phyloP scores from a whole-genome alignment of 495 filamentous ascomycete species.

The Neurospora terricola region DNA sequence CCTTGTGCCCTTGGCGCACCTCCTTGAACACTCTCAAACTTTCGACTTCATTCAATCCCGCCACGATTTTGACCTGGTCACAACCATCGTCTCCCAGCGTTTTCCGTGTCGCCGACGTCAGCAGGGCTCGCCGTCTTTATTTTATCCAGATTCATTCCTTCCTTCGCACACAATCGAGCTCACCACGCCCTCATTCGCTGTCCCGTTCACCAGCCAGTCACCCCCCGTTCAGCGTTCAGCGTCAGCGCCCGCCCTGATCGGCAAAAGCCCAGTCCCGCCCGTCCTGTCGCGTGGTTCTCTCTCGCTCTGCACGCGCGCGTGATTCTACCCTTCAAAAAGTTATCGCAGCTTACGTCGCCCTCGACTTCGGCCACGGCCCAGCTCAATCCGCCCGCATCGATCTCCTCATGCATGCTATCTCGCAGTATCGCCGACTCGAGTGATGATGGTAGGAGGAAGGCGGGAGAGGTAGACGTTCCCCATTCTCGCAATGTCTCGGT shows the following conservation, averaged over 20 bases:
- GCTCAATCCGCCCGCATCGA: slow-evolving; percentile 5
- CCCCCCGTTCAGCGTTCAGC: slow-evolving; percentile 5
- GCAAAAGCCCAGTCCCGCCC: slow-evolving; percentile 8
- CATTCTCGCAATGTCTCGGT: slow-evolving; percentile 61
- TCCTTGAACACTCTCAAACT: slow-evolving; percentile 16
- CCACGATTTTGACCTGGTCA: slow-evolving; percentile 5
- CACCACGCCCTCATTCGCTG: neutral
- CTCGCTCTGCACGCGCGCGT: slow-evolving; percentile 17
- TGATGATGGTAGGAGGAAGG: slow-evolving; percentile 47
- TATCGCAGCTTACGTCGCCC: neutral
- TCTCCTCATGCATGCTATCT: slow-evolving; percentile 32
- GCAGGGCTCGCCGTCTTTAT: slow-evolving; percentile 2
- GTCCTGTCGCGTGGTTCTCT: slow-evolving; percentile 16
- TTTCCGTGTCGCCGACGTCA: slow-evolving; percentile 3
- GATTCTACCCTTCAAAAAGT: slow-evolving; percentile 3
- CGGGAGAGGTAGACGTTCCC: slow-evolving; percentile 35
- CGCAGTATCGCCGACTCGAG: slow-evolving; percentile 28
- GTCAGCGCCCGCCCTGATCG: slow-evolving; percentile 8
- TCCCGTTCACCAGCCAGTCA: neutral
- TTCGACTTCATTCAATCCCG: slow-evolving; percentile 15
- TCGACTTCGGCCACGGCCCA: neutral
- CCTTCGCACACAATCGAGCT: neutral
- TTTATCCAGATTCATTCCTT: neutral
- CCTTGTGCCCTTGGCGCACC: slow-evolving; percentile 8
- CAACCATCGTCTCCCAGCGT: neutral